Base-by-base conservation (phyloP, 208 protist species). In the Leishmania gerbilli region DNA sequence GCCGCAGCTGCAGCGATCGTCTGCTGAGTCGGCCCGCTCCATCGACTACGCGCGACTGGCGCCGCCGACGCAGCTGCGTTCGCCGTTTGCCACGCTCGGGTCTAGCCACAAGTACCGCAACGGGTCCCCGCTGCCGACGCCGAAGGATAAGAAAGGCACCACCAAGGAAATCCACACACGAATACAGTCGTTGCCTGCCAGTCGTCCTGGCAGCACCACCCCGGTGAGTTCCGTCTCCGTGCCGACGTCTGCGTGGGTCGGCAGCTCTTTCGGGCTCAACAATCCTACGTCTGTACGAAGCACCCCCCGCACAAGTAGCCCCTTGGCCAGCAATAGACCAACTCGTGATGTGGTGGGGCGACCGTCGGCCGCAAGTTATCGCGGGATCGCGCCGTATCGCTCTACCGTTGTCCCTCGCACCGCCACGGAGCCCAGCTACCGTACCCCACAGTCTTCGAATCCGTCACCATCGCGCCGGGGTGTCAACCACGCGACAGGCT, bases 91-190 rank as follows among this genome's bases (percentile, higher is more conserved):
- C 1, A 84, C 87, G 15, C 88, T 97, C 40, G 88, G 89, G 13
- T 95, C 93, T 24, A 92, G 86, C 45, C 89, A 94, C 82, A 92
- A 93, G 79, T 94, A 93, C 84, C 90, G 93, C 56, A 97, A 95
- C 62, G 93, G 93, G 1, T 97, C 93, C 3, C 93, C 93, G n/a
- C 86, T 95, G 53, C 93, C 93, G 19, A 58, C 88, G 31, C 47
- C 81, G 21, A 93, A 89, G 79, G 83, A 88, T 21, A 85, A 87
- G 56, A 89, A 88, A 72, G 81, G 77, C 47, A 84, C 77, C n/a
- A 24, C 37, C 21, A 80, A 76, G 45, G 80, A 79, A 9, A 65
- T 47, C 51, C 76, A 80, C 42, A 81, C 80, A 8, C 67, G 81
- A 17, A 80, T 86, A 34, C 21, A 74, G 15, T 86, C 85, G 19